Conservation (phyloP, 2,329 filamentous ascomycete species). For the Teratosphaeriaceae sp. region DNA sequence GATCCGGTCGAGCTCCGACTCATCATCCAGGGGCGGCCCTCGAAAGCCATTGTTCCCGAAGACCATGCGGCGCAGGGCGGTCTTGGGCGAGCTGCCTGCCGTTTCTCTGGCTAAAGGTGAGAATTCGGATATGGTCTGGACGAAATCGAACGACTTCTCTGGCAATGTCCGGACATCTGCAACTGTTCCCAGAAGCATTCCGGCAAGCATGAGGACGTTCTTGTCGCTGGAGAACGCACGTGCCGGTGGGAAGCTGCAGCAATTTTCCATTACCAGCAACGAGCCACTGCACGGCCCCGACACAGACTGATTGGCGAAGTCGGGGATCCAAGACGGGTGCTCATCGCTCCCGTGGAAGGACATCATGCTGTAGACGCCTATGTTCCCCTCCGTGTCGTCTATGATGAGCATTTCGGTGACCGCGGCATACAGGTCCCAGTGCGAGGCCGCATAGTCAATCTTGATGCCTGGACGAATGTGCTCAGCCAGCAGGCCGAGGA, state of each 20-base stretch:
- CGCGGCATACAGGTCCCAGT: not conserved
- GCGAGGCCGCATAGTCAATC: not conserved
- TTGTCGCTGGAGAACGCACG: not conserved
- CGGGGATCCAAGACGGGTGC: not conserved
- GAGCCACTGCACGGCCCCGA: not conserved
- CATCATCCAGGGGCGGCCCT: not conserved
- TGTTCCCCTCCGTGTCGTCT: not conserved
- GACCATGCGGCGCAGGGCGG: not conserved
- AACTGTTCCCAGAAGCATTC: not conserved
- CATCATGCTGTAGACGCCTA: not conserved
- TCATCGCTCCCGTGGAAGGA: not conserved
- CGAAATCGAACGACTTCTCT: too few relatives aligned
- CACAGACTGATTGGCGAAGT: not conserved
- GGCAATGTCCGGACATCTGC: too few relatives aligned
- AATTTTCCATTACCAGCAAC: not conserved
- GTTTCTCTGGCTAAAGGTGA: not conserved
- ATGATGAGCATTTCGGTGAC: not conserved
- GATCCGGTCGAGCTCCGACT: not conserved
- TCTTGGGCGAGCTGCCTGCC: not conserved
- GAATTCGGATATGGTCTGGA: not conserved
- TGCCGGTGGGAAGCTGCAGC: not conserved
- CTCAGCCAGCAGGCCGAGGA: not conserved
- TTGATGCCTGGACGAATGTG: not conserved
- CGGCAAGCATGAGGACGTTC: not conserved
- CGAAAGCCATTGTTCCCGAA: not conserved